These are phyloP conservation scores for Schizopora paradoxa DNA, from an alignment of 1,284 basidiomycete genomes.

Conservation along the genomic window DNA sequence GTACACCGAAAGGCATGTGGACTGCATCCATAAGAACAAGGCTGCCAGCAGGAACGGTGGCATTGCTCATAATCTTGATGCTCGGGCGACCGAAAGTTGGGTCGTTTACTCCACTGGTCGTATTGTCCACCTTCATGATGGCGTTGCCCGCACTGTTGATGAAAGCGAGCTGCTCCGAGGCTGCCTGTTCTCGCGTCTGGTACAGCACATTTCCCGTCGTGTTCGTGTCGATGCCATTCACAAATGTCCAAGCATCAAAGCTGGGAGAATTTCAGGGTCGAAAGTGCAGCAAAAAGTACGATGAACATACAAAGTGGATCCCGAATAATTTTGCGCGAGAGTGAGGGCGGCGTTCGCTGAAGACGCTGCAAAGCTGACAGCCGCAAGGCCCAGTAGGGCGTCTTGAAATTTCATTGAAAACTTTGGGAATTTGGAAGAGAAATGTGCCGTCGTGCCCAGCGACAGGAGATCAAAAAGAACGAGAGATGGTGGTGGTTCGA, in stretches of 20 bases:
- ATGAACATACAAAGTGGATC: slow-evolving; percentile 9
- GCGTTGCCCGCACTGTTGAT: slow-evolving; percentile 18
- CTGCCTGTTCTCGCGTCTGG: slow-evolving; percentile 13
- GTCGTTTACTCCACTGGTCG: slow-evolving; percentile 17
- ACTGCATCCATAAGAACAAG: slow-evolving; percentile 12
- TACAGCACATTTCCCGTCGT: slow-evolving; percentile 18
- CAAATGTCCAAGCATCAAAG: slow-evolving; percentile 17
- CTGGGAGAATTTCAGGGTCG: slow-evolving; percentile 2
- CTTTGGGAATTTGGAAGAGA: too few relatives aligned
- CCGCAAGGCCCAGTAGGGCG: background rate
- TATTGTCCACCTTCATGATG: slow-evolving; percentile 21
- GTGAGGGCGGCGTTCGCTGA: slow-evolving; percentile 5
- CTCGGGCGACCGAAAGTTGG: slow-evolving; percentile 15
- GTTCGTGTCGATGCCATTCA: slow-evolving; percentile 15
- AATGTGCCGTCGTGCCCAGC: too few relatives aligned
- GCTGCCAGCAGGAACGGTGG: slow-evolving; percentile 6
- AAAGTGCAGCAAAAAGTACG: background rate
- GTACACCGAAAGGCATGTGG: slow-evolving; percentile 14
- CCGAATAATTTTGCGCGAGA: slow-evolving; percentile 8
- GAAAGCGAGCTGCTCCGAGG: slow-evolving; percentile 12
- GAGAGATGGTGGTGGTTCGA: too few relatives aligned
- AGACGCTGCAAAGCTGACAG: background rate
- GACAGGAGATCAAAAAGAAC: too few relatives aligned
- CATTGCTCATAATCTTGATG: slow-evolving; percentile 11
- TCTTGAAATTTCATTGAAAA: too few relatives aligned